Percentiles rank a stretch among this genome's conserved stretches.
Conservation (phyloP, 345 rosid species). For the Eucalyptus sp. region DNA sequence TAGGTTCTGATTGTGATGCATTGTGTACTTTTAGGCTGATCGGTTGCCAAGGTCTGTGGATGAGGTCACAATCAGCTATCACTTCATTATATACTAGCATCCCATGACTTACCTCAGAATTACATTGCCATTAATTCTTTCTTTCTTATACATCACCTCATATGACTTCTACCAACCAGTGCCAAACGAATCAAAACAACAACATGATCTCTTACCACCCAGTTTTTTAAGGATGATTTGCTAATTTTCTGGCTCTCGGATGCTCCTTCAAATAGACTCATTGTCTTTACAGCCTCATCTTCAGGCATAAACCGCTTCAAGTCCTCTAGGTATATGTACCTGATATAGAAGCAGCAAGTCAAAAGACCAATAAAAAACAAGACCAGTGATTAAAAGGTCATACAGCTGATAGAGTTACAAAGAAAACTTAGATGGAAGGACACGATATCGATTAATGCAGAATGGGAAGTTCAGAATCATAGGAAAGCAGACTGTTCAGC, state of each 20-base stretch:
- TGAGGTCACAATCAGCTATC: background rate
- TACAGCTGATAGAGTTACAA: background rate
- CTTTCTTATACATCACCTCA: background rate
- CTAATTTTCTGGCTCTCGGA: background rate
- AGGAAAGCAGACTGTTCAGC: background rate
- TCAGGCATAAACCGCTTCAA: conserved; percentile 9
- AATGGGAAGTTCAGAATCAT: background rate
- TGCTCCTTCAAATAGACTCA: conserved; percentile 8
- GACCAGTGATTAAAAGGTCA: background rate
- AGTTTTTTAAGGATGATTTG: conserved; percentile 1
- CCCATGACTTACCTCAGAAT: background rate
- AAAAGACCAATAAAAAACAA: background rate
- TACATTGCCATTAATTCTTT: too few relatives aligned
- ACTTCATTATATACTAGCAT: background rate
- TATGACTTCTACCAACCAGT: background rate
- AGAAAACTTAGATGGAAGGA: background rate
- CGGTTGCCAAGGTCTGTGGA: background rate
- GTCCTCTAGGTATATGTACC: background rate
- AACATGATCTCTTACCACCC: background rate
- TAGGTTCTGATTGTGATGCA: background rate
- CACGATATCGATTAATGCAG: background rate
- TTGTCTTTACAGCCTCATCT: conserved; percentile 6
- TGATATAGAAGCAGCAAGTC: background rate
- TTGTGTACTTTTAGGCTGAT: background rate
- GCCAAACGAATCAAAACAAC: background rate